Base-by-base conservation (phyloP, 805 yeast genomes). In the Metschnikowia hibisci region DNA sequence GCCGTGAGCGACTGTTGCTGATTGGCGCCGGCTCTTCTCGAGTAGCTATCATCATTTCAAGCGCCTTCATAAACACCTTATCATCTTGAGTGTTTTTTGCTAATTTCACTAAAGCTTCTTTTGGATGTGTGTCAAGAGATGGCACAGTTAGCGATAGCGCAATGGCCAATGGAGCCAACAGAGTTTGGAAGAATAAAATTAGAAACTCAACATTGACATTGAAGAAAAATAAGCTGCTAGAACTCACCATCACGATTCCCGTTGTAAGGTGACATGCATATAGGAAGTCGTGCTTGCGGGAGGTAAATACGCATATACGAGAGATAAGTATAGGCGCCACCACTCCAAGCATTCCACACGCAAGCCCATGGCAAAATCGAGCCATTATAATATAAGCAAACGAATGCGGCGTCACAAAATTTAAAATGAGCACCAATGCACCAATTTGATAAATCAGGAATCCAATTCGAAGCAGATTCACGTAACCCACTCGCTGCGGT, bases 271-370 rank as follows among this genome's bases (percentile, higher is more conserved):
- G 39, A 3, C 25, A 35, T 32, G 32, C 39, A 27, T 44, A 36
- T 12, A 47, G 22, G 36, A 38, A 23, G 16, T 14, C 34, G 23
- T 38, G 34, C 23, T 29, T 31, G 8, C 30, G 33, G 14, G 18
- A 23, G 4, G 47, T 33, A 16, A 47, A 43, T 12, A 44, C 39
- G 44, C 45, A 41, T 20, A 47, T 18, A 28, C 44, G 49, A 36
- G 41, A 13, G 32, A 45, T 39, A 26, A 27, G 47, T 16, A 47
- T 40, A 3, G 51, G 49, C 20, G 46, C 51, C n/a, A 47, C 30
- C 15, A 42, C 49, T 26, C 46, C 35, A 37, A 47, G 42, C 20
- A 38, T 39, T 4, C 51, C 51, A 20, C 44, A 42, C 22, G 49
- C 39, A 6, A 26, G 22, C 10, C 51, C 51, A 13, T 28, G 35